Base-by-base conservation (phyloP, 345 rosid genomes). In the Linum lewisii region DNA sequence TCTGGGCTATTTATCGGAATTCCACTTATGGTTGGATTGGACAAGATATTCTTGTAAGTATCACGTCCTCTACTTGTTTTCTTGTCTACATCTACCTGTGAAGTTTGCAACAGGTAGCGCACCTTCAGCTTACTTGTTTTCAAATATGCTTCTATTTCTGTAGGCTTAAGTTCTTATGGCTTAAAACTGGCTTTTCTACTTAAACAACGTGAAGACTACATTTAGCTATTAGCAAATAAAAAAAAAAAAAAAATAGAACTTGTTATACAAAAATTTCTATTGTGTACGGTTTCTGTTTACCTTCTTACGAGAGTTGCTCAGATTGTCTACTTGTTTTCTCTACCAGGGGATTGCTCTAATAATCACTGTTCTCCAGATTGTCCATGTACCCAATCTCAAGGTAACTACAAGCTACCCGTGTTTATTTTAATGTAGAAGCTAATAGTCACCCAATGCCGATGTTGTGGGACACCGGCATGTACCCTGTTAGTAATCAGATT, bases 321-420 rank as follows among this genome's bases (percentile, higher is more conserved):
- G 56, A 52, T 24, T 52, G 15, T 19, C 24, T 11, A 20, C 24
- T 18, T 52, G 14, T 68, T 24, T 68, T 75, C 5, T 71, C 50
- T 21, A 73, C 54, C 78, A 87, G 97, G 99, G 99, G 63, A 87
- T 94, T 74, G 95, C 97, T 7, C 69, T 94, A 72, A 87, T 94
- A 66, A 79, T 94, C 80, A 87, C 96, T 24, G 97, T 94, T 53
- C 78, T 94, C 69, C 99, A 94, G 72, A 87, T 94, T 71, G 97
- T 90, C 72, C 96, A 77, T 59, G 77, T 94, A 57, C 99, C 99
- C 54, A 94, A 90, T 77, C 96, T 94, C 59, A 90, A 94, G 97
- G 97, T 94, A 81, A 50, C 57, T 1, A 42, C 37, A 60, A 10
- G n/a, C 61, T 51, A 24, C 34, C 47, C 13, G 15, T 11, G 47